Base-by-base conservation (phyloP, 106 monocot genomes). In the Hemerocallis citrina region DNA sequence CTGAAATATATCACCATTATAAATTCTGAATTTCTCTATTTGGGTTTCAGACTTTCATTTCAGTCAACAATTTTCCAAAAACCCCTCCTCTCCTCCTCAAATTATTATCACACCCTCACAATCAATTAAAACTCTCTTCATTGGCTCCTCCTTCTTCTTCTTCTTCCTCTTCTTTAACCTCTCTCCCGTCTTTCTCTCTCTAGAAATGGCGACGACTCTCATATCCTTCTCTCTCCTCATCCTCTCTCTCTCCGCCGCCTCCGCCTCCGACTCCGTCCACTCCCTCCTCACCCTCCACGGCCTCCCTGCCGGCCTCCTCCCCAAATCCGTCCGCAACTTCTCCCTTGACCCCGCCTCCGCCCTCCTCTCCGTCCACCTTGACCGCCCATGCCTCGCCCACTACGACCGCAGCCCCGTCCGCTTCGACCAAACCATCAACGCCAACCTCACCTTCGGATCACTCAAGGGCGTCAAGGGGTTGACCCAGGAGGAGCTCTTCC, bases 401-500 rank as follows among this genome's bases (percentile, higher is more conserved):
- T 85, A 70, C 69, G 69, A 61, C 11, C 76, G 72, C 42, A 72
- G 63, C 63, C 58, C 59, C 21, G 72, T 65, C 52, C 48, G 45
- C 48, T 85, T 79, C 79, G 85, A 85, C 34, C 61, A 34, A 7
- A 48, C 61, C 30, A 69, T 80, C 14, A 66, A 58, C 41, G 85
- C 69, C 30, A 85, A 85, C 38, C 76, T 85, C 41, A 80, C 76
- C 77, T 80, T 70, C 62, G 85, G 85, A 14, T 57, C 66, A 40
- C 42, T 85, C 24, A 62, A 60, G 25, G 79, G 76, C 27, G 80
- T 85, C 13, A 60, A 55, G 30, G 85, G 85, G 9, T 30, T 85
- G 31, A 62, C 76, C 20, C 85, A 85, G 63, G 80, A 80, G 62
- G 85, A 85, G 55, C 85, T 85, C 65, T 80, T 85, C 37, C 55